phyloP scores from a whole-genome alignment of 2,329 filamentous ascomycete genomes.

The Colletotrichum sp. region DNA sequence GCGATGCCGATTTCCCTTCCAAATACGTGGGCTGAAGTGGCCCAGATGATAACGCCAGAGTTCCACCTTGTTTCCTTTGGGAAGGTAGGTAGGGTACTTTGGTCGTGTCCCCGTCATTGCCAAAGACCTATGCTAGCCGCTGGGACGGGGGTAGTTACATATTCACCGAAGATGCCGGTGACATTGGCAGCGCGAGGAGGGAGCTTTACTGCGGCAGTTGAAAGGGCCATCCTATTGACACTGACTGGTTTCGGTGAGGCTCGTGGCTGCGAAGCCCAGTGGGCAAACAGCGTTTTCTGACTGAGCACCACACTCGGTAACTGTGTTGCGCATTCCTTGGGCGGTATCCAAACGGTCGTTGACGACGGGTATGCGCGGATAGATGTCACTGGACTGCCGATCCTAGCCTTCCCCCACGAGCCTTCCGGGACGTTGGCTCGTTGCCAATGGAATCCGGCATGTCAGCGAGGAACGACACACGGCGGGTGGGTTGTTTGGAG shows the following conservation, averaged over 20 bases:
- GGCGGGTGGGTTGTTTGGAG: neutral
- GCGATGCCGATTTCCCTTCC: neutral
- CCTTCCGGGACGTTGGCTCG: neutral
- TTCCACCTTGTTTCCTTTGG: slow-evolving; percentile 12
- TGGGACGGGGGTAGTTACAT: neutral
- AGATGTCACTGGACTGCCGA: neutral
- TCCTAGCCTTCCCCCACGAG: neutral
- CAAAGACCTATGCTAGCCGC: slow-evolving; percentile 13
- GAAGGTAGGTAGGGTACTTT: slow-evolving; percentile 9
- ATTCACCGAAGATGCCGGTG: slow-evolving; percentile 1
- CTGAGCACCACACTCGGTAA: neutral
- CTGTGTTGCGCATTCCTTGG: neutral
- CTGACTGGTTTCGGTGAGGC: neutral
- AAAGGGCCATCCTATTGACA: neutral
- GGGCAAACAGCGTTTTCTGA: neutral
- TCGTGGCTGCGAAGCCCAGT: neutral
- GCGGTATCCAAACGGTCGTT: neutral
- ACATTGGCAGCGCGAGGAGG: neutral
- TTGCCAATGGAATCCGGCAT: neutral
- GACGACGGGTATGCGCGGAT: neutral
- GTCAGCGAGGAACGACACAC: neutral
- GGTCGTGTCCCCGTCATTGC: neutral
- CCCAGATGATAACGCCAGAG: neutral
- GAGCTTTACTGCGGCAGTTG: neutral
- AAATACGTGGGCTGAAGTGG: neutral